A percentile compares a stretch with the other conserved stretches of the same genome.
These are phyloP conservation scores for Lagenidium sp. DNA, from an alignment of 352 stramenopile species.

Conservation along the genomic window DNA sequence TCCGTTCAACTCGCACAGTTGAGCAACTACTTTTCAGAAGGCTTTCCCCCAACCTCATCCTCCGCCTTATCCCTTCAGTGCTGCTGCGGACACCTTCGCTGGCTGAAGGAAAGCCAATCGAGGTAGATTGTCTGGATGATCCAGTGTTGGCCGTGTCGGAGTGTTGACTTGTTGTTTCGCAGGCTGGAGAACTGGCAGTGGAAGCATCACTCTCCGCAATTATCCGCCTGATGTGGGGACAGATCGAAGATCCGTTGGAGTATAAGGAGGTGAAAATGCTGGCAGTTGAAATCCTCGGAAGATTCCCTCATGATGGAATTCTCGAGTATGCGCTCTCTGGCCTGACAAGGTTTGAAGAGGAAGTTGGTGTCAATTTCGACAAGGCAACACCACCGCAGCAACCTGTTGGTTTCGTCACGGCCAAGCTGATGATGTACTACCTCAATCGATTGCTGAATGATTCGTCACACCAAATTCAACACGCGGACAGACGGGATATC, in stretches of 20 bases:
- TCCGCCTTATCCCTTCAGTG: conserved; percentile 40
- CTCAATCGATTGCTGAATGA: conserved; percentile 55
- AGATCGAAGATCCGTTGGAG: conserved; percentile 49
- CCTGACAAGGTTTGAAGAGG: conserved; percentile 30
- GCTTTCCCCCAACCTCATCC: conserved; percentile 43
- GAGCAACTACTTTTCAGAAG: conserved; percentile 51
- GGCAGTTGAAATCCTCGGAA: conserved; percentile 37
- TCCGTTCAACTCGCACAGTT: conserved; percentile 15
- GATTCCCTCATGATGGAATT: conserved; percentile 20
- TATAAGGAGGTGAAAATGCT: conserved; percentile 81
- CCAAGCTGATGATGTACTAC: conserved; percentile 73
- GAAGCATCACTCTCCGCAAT: too few species aligned
- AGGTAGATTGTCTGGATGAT: too few species aligned
- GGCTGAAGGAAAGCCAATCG: too few species aligned
- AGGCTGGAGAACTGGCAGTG: too few species aligned
- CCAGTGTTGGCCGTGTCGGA: too few species aligned
- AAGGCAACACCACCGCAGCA: not conserved
- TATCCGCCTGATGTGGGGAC: conserved; percentile 17
- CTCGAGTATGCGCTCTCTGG: conserved; percentile 30
- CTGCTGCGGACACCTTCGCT: too few species aligned
- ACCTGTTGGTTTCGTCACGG: conserved; percentile 21
- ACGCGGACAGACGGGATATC: too few species aligned
- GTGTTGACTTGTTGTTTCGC: too few species aligned
- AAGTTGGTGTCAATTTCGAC: conserved; percentile 3
- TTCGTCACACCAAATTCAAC: too few species aligned